These are phyloP conservation scores for Candida yuanshanica DNA, from an alignment of 805 yeast genomes.

Conservation along the genomic window DNA sequence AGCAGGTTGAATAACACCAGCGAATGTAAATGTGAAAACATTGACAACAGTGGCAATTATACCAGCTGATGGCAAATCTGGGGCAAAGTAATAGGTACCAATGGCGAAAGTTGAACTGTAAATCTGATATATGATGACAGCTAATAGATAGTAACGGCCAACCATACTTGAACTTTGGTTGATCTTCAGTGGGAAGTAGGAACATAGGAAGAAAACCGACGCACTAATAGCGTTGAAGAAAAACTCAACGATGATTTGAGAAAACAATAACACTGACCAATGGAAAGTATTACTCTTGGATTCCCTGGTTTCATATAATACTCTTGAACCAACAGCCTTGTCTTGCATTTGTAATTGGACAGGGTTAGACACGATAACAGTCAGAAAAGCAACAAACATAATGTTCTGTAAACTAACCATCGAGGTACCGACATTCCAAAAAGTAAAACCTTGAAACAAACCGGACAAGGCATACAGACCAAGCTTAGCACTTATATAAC, in stretches of 20 bases:
- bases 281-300: conserved; percentile 66
- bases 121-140: conserved; percentile 45
- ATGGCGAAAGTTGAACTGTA: conserved; percentile 51
- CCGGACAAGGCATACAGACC: conserved; percentile 46
- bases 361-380: conserved; percentile 51
- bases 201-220: conserved; percentile 47
- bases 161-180: conserved; percentile 40
- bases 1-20: conserved; percentile 62
- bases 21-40: conserved; percentile 55
- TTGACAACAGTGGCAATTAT: conserved; percentile 51
- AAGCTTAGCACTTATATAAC: conserved; percentile 55
- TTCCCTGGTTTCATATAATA: conserved; percentile 65
- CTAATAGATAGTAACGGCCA: conserved; percentile 46
- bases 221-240: conserved; percentile 50
- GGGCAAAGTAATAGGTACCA: conserved; percentile 49
- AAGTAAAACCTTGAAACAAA: conserved; percentile 67
- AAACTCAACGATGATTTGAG: conserved; percentile 51
- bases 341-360: conserved; percentile 48
- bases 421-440: conserved; percentile 49
- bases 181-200: conserved; percentile 44
- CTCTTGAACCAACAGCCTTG: conserved; percentile 51
- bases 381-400: conserved; percentile 54
- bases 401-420: conserved; percentile 52
- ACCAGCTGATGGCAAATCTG: conserved; percentile 63
- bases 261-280: conserved; percentile 54